Evolutionary conservation across 257 asterid species (phyloP), one percentile per base, ranked within the genome.

Genomic region (Nicotiana paniculata): DNA sequence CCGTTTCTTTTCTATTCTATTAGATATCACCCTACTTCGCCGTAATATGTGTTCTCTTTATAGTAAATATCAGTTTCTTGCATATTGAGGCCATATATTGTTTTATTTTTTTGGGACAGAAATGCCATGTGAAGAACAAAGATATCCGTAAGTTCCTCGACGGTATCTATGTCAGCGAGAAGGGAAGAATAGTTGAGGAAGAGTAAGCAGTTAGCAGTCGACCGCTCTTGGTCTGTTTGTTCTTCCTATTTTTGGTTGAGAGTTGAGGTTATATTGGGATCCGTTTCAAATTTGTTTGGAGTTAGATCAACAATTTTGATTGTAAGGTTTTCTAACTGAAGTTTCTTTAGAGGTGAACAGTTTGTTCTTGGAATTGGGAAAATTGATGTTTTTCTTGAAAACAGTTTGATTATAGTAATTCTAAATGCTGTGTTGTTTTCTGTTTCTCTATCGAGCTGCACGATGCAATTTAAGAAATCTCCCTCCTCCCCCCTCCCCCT

Each of bases 111-210:
- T 17, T 4, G 17, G 68, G 35, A 68, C 55, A 68, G 77, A 68
- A 68, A 68, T 68, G 77, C 5, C 77, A 68, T 68, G 77, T 68
- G 77, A 68, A 68, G 77, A 68, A 68, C 55, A 68, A 68, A 68
- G 77, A 68, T 68, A 68, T 68, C 77, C 77, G 77, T 18, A 68
- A 68, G 77, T 68, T 68, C 77, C 77, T 68, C 18, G 77, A 68
- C 18, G 77, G 55, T 68, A 68, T 68, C 77, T 37, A 68, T 0
- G 77, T 68, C 55, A 68, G 77, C 5, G 77, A 68, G 55, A 68
- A 68, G 77, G 77, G 77, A 68, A 68, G 55, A 68, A 68, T 68
- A 17, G 77, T 16, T 37, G 77, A 68, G 55, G 77, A 68, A 68
- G 77, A 68, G 32, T 37, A 68, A 28, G 26, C 37, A 18, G 16